Percentiles rank a stretch among this genome's conserved stretches.
These are phyloP conservation scores for Aspergillus chevalieri DNA, from an alignment of 2,329 filamentous ascomycete genomes.

Conservation along the genomic window DNA sequence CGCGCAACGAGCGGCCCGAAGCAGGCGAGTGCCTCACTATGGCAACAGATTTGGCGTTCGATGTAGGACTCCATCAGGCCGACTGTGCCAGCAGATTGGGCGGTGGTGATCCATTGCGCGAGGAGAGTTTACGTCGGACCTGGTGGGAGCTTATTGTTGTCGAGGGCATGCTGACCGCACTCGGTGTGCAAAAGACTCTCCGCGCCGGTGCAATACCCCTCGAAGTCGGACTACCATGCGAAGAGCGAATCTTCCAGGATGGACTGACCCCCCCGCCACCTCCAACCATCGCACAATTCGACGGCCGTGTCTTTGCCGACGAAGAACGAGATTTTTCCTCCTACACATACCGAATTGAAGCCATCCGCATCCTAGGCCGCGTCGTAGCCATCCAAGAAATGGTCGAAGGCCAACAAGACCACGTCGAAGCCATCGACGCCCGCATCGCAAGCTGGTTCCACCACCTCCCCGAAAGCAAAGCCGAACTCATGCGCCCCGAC, in stretches of 20 bases:
- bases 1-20: conserved; percentile 63
- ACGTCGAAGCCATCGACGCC: conserved; percentile 55
- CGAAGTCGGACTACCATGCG: conserved; percentile 71
- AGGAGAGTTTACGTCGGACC: conserved; percentile 79
- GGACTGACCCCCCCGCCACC: conserved; percentile 53
- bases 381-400: conserved; percentile 52
- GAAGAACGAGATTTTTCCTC: conserved; percentile 68
- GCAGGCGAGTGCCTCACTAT: conserved; percentile 61
- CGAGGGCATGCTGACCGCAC: conserved; percentile 76
- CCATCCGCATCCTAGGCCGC: conserved; percentile 68
- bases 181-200: conserved; percentile 48
- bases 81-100: conserved; percentile 61
- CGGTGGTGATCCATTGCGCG: conserved; percentile 59
- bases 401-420: conserved; percentile 42
- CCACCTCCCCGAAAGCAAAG: conserved; percentile 68
- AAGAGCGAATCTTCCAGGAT: conserved; percentile 60
- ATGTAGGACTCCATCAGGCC: conserved; percentile 67
- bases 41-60: conserved; percentile 65
- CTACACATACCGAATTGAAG: conserved; percentile 77
- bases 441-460: conserved; percentile 68
- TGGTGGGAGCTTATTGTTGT: conserved; percentile 87
- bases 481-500: conserved; percentile 61
- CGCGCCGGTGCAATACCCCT: conserved; percentile 62
- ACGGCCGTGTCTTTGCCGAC: conserved; percentile 67
- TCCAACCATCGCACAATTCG: conserved; percentile 66